Percentiles rank a stretch among this genome's conserved stretches.
phyloP scores from a whole-genome alignment of 1,284 basidiomycete species.

The Salmacisia buchloeana region DNA sequence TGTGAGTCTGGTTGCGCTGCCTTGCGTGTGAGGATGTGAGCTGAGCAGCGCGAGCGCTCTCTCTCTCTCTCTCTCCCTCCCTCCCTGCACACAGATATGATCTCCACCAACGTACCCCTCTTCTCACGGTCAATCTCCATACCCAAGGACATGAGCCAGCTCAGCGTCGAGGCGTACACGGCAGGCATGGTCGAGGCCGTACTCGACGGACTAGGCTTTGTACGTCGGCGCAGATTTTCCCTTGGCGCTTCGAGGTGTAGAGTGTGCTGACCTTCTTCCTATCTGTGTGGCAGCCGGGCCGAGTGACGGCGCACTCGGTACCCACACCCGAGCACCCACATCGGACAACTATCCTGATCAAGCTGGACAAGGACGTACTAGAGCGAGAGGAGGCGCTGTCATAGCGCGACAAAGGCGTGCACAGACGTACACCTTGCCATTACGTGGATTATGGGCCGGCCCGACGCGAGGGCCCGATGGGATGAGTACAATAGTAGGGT shows the following conservation, averaged over 20 bases:
- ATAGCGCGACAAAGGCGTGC: too few species aligned
- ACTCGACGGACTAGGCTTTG: constrained; percentile 88
- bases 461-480: too few species aligned
- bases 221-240: constrained; percentile 56
- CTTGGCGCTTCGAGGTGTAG: constrained; percentile 53
- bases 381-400: constrained; percentile 40
- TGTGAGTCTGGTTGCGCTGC: constrained; percentile 58
- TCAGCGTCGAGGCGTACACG: constrained; percentile 92
- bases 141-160: constrained; percentile 84
- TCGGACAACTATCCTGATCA: constrained; percentile 47
- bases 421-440: too few species aligned
- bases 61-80: background rate
- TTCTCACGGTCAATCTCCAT: constrained; percentile 87
- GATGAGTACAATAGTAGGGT: too few species aligned
- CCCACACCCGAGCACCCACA: constrained; percentile 73
- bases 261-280: constrained; percentile 57
- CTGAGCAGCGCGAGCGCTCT: too few species aligned
- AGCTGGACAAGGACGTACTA: constrained; percentile 43
- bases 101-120: constrained; percentile 90
- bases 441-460: too few species aligned
- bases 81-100: constrained; percentile 72
- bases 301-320: constrained; percentile 93
- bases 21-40: background rate
- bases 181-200: constrained; percentile 97
- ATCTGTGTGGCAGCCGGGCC: constrained; percentile 65